phyloP scores from a whole-genome alignment of 208 protist genomes.

The Crithidia expoeki region DNA sequence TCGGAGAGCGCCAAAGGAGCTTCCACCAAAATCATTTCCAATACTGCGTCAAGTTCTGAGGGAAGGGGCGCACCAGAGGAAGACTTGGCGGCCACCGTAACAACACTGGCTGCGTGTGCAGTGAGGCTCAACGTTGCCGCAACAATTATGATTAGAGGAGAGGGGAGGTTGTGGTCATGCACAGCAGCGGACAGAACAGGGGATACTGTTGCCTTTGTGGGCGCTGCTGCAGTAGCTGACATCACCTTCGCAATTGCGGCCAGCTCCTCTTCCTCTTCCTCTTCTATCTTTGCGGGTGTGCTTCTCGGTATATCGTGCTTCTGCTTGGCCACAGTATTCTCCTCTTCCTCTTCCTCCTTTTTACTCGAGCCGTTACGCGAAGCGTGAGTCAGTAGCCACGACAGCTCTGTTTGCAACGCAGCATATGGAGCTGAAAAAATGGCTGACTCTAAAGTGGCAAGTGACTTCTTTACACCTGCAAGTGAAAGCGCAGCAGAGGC shows the following conservation, averaged over 20 bases:
- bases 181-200: background rate
- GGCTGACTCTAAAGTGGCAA: background rate
- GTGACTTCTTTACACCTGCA: background rate
- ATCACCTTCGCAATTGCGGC: background rate
- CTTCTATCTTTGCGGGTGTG: background rate
- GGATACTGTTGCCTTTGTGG: background rate
- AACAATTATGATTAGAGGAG: constrained; percentile 1
- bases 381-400: background rate
- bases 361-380: background rate
- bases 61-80: background rate
- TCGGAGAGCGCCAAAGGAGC: constrained; percentile 30
- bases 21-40: constrained; percentile 28
- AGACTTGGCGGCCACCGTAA: background rate
- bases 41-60: background rate
- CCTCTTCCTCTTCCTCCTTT: background rate
- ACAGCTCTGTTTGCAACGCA: background rate
- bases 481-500: background rate
- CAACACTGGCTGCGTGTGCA: background rate
- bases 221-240: background rate
- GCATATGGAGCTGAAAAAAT: background rate
- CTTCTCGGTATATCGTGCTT: too few species aligned
- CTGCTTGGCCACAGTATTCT: background rate
- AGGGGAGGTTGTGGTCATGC: background rate
- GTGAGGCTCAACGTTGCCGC: constrained; percentile 6
- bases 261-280: constrained; percentile 7